Evolutionary conservation across 2,329 filamentous ascomycete genomes (phyloP).

Genomic region (Parastagonospora nodorum): DNA sequence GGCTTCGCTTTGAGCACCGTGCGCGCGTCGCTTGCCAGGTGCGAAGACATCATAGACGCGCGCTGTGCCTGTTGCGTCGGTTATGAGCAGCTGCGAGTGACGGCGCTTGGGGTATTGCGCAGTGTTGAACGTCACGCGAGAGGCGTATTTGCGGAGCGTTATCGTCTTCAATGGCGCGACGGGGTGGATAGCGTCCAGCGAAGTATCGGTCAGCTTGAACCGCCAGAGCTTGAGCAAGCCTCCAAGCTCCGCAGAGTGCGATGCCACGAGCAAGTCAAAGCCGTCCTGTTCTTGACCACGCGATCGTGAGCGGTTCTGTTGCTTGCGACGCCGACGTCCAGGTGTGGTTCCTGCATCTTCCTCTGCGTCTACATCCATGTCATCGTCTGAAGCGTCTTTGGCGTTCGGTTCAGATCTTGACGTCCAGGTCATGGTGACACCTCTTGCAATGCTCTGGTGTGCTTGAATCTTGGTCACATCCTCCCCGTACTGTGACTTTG

Average conservation of each 20-base stretch:
- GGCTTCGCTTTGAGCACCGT: conserved; percentile 17
- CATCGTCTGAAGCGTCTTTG: conserved; percentile 29
- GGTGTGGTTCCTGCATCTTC: conserved; percentile 24
- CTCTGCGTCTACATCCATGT: conserved; percentile 44
- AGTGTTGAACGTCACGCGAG: conserved; percentile 60
- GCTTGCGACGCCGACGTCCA: conserved; percentile 23
- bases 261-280: conserved; percentile 49
- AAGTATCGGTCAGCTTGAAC: conserved; percentile 44
- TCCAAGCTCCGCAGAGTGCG: conserved; percentile 47
- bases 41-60: conserved; percentile 63
- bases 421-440: conserved; percentile 61
- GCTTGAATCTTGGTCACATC: conserved; percentile 56
- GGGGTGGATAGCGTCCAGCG: conserved; percentile 43
- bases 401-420: conserved; percentile 23
- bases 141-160: conserved; percentile 56
- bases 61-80: conserved; percentile 60
- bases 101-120: conserved; percentile 57
- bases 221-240: conserved; percentile 50
- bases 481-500: conserved; percentile 46
- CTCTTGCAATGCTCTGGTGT: conserved; percentile 57
- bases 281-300: conserved; percentile 27
- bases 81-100: conserved; percentile 61
- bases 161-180: conserved; percentile 53
- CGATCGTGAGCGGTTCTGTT: conserved; percentile 28
- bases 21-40: conserved; percentile 27